phyloP scores from a whole-genome alignment of 768 basidiomycete genomes.

The Dictyophora rubrovolvata region DNA sequence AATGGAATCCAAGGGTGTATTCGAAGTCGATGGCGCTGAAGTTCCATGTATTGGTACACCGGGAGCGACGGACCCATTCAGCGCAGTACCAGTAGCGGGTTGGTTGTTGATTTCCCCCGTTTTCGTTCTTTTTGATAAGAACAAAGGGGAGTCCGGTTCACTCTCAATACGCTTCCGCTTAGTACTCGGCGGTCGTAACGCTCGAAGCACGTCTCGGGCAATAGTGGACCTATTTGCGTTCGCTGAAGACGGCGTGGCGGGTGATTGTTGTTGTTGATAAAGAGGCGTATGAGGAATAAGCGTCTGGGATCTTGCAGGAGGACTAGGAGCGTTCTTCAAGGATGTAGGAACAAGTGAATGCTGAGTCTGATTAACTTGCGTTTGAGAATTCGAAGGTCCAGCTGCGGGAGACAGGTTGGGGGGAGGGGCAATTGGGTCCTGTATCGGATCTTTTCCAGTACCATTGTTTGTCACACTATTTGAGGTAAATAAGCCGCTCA shows the following conservation, averaged over 20 bases:
- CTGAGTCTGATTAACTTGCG: not conserved
- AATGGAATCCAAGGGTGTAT: no score
- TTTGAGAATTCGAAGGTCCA: not conserved
- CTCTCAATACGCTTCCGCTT: conserved; percentile 3
- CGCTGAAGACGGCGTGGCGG: not conserved
- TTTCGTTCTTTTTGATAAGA: not conserved
- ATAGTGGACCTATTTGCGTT: conserved; percentile 1
- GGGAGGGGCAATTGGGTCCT: no score
- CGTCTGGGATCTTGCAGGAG: not conserved
- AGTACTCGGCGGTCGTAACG: conserved; percentile 1
- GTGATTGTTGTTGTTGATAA: not conserved
- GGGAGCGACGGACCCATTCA: no score
- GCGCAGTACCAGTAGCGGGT: no score
- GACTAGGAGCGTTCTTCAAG: not conserved
- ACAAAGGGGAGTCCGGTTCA: not conserved
- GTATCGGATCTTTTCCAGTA: not conserved
- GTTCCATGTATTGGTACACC: no score
- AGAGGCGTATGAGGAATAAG: not conserved
- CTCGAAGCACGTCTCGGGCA: conserved; percentile 1
- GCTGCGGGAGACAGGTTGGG: not conserved
- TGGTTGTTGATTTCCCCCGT: not conserved
- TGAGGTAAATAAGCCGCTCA: not conserved
- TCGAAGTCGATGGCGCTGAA: no score
- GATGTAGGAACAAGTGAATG: not conserved
- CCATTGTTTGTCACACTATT: not conserved